These are phyloP conservation scores for Xylariaceae sp. DNA, from an alignment of 2,329 filamentous ascomycete species.

Conservation along the genomic window DNA sequence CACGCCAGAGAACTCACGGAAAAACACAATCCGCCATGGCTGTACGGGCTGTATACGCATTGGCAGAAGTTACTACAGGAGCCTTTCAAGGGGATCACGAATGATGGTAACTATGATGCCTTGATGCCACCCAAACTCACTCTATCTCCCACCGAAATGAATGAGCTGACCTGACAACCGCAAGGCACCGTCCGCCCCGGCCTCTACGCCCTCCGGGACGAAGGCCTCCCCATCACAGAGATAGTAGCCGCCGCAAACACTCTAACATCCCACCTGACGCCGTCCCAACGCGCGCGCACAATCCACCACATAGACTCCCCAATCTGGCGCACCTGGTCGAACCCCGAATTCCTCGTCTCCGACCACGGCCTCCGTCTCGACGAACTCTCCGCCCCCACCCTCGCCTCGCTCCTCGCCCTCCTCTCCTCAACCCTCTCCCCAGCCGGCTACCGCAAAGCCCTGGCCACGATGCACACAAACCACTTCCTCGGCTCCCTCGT, in stretches of 20 bases:
- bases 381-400: constrained; percentile 41
- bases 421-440: constrained; percentile 56
- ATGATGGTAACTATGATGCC: constrained; percentile 46
- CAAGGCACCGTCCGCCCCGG: constrained; percentile 45
- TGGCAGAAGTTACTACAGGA: constrained; percentile 56
- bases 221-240: constrained; percentile 52
- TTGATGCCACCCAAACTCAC: constrained; percentile 1
- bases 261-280: constrained; percentile 42
- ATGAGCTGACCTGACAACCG: neutral
- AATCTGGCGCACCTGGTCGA: constrained; percentile 66
- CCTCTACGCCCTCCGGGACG: constrained; percentile 57
- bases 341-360: constrained; percentile 67
- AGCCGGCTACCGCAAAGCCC: constrained; percentile 65
- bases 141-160: neutral
- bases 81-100: constrained; percentile 66
- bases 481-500: constrained; percentile 68
- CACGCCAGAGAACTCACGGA: constrained; percentile 58
- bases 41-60: constrained; percentile 55
- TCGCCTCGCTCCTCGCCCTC: constrained; percentile 48
- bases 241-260: constrained; percentile 49
- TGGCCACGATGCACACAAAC: constrained; percentile 67
- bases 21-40: constrained; percentile 57
- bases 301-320: constrained; percentile 61
- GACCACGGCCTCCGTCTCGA: constrained; percentile 67
- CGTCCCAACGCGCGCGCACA: constrained; percentile 44